Evolutionary conservation across 306 rosid species (phyloP), one percentile per base, ranked within the genome.

Genomic region (Hippophae tibetana): DNA sequence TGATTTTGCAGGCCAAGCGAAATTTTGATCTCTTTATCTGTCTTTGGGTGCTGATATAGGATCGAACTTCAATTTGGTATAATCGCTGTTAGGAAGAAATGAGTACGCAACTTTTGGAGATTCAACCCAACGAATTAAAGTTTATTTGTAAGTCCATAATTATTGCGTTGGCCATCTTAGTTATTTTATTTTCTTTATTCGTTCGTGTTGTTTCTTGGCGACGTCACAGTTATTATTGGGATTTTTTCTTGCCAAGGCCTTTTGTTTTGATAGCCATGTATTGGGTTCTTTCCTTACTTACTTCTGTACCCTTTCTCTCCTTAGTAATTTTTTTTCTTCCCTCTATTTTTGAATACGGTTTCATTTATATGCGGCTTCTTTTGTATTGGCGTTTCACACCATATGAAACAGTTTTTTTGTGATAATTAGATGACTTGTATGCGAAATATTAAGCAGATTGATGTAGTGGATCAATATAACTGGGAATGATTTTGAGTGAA

Each of bases 71-170:
- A 47, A 64, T 64, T 68, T 18, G 61, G 63, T 46, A 57, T 31
- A 3, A 47, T 56, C 55, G 40, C 51, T 42, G 62, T 27, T 57
- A 53, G 56, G 57, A 52, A 73, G 74, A 73, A 73, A 90, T 92
- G 96, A 83, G 69, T 73, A 67, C 69, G 11, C 77, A 72, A 57
- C 67, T 87, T 57, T 76, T 92, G 63, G 82, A 83, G 67, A 81
- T 92, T 65, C 83, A 92, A 53, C 96, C 98, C 50, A 79, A 67
- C 58, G 93, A 92, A 71, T 81, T 92, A 80, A 69, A 80, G 63
- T 92, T 92, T 68, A 40, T 61, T 14, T 72, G 99, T 92, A 50
- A 88, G 95, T 75, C 44, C 45, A 67, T 71, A 31, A 12, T 62
- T 25, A 62, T 61, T 47, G 23, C 12, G 31, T 61, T 27, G 52